A percentile compares a stretch with the other conserved stretches of the same genome.
Conservation (phyloP, 129 eudicot genomes). For the Rutidosis leptorrhynchoides region DNA sequence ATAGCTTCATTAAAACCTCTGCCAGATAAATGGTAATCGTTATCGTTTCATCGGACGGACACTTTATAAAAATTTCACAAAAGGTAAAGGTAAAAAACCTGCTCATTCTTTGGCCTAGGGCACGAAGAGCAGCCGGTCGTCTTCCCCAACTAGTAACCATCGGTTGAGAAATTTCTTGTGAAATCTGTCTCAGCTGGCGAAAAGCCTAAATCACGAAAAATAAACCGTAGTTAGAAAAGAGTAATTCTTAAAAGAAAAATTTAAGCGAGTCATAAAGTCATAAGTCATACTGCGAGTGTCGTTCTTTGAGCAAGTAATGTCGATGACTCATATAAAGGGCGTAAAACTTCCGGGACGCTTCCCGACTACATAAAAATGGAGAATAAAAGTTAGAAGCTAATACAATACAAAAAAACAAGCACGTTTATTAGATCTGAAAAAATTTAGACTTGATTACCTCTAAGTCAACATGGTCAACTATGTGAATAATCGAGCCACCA, state of each 20-base stretch:
- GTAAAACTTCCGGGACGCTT: slow-evolving; percentile 88
- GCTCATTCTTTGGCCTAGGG: slow-evolving; percentile 88
- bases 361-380: slow-evolving; percentile 47
- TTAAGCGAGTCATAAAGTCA: neutral
- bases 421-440: neutral
- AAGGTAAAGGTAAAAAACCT: slow-evolving; percentile 33
- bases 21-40: slow-evolving; percentile 11
- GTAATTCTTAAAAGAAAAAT: neutral
- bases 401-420: neutral
- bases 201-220: slow-evolving; percentile 56
- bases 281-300: slow-evolving; percentile 57
- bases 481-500: slow-evolving; percentile 85
- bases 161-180: slow-evolving; percentile 79
- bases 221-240: neutral
- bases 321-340: slow-evolving; percentile 85
- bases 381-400: slow-evolving; percentile 2
- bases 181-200: slow-evolving; percentile 78
- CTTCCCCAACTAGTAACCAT: slow-evolving; percentile 82
- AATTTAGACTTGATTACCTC: slow-evolving; percentile 42
- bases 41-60: neutral
- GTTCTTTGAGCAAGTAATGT: slow-evolving; percentile 80
- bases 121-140: slow-evolving; percentile 85
- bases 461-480: slow-evolving; percentile 89
- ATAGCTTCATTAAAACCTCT: slow-evolving; percentile 95
- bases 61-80: neutral